Evolutionary conservation across 495 filamentous ascomycete genomes (phyloP).

Genomic region (Penicillium bovifimosum): DNA sequence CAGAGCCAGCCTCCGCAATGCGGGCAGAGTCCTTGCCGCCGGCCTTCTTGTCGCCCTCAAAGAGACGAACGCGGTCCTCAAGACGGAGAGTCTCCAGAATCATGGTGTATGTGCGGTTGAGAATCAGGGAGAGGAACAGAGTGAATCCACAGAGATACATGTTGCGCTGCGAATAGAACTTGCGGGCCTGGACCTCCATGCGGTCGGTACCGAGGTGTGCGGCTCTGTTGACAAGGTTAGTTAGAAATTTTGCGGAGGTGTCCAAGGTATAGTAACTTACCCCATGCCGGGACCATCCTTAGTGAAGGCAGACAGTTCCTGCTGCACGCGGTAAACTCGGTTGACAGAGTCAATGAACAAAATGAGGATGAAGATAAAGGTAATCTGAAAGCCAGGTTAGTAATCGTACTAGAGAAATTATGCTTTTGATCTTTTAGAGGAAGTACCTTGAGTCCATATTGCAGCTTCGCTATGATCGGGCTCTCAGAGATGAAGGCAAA

Average conservation of each 20-base stretch:
- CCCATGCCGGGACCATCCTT: constrained; percentile 43
- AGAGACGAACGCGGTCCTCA: constrained; percentile 83
- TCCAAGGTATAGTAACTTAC: constrained; percentile 22
- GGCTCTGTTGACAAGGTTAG: constrained; percentile 41
- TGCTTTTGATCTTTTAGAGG: neutral
- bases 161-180: constrained; percentile 99
- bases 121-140: constrained; percentile 95
- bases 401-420: neutral
- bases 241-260: constrained; percentile 1
- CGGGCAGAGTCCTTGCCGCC: constrained; percentile 64
- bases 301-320: constrained; percentile 65
- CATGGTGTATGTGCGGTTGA: constrained; percentile 98
- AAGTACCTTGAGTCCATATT: constrained; percentile 71
- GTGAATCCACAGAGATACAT: constrained; percentile 99
- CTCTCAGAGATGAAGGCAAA: constrained; percentile 94
- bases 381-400: constrained; percentile 59
- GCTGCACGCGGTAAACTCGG: constrained; percentile 92
- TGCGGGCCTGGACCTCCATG: constrained; percentile 97
- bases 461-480: constrained; percentile 68
- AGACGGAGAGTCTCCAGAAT: constrained; percentile 91
- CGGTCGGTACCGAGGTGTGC: constrained; percentile 80
- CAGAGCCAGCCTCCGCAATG: constrained; percentile 58
- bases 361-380: constrained; percentile 96
- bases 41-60: constrained; percentile 71
- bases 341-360: constrained; percentile 99